phyloP scores from a whole-genome alignment of 202 grass and related monocot species.

The Thinopyrum obtusiflorum region DNA sequence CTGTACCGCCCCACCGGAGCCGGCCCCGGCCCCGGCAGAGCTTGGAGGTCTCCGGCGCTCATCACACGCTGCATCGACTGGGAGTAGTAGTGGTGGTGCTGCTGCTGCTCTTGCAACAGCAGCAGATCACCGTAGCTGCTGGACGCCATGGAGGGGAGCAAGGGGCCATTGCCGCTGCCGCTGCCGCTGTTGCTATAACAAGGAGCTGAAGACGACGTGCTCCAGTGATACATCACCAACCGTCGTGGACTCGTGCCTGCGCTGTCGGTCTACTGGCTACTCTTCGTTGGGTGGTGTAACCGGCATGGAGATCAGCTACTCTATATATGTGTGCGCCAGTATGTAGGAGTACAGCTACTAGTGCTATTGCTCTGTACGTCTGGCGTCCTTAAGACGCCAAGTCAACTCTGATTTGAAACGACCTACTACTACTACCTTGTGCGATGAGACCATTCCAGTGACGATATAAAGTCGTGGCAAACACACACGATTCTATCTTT shows the following conservation, averaged over 20 bases:
- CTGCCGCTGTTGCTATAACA: conserved; percentile 8
- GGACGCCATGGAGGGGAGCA: not conserved
- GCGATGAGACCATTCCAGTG: not conserved
- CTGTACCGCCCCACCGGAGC: conserved; percentile 45
- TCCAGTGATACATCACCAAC: conserved; percentile 15
- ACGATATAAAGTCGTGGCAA: not conserved
- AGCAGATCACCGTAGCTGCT: not conserved
- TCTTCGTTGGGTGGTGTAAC: not conserved
- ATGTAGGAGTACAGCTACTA: not conserved
- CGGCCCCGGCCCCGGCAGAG: not conserved
- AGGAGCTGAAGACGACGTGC: not conserved
- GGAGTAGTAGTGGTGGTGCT: not conserved
- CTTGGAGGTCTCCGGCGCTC: conserved; percentile 52
- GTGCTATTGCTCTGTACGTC: not conserved
- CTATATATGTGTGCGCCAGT: not conserved
- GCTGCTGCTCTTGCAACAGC: not conserved
- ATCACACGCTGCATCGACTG: conserved; percentile 24
- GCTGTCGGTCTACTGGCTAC: not conserved
- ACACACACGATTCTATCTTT: not conserved
- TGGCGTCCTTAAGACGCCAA: not conserved
- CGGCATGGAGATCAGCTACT: not conserved
- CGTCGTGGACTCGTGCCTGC: not conserved
- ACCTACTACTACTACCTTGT: not conserved
- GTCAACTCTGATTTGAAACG: conserved; percentile 30
- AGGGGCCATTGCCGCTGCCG: not conserved